These are phyloP conservation scores for Trichoderma koningii DNA, from an alignment of 2,329 filamentous ascomycete species.

Conservation along the genomic window DNA sequence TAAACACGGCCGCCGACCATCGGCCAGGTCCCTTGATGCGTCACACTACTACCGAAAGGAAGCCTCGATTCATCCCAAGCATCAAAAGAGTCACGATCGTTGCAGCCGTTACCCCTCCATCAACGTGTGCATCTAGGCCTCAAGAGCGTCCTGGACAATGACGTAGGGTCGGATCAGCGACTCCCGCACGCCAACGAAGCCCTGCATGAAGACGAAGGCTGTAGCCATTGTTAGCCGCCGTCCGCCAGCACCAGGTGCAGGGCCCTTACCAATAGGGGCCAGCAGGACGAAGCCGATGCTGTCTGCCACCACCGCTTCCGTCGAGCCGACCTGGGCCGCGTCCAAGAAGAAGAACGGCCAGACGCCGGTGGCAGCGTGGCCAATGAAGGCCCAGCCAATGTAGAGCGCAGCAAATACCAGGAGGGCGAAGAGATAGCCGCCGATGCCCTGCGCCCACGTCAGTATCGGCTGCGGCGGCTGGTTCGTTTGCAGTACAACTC, in stretches of 20 bases:
- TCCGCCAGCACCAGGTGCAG: constrained; percentile 21
- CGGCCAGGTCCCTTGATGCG: constrained; percentile 19
- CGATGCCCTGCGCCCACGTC: constrained; percentile 44
- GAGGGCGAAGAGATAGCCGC: constrained; percentile 47
- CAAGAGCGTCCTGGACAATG: constrained; percentile 16
- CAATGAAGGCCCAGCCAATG: constrained; percentile 53
- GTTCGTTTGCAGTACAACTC: constrained; percentile 32
- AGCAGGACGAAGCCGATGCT: constrained; percentile 49
- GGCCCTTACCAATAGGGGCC: constrained; percentile 48
- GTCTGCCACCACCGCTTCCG: constrained; percentile 49
- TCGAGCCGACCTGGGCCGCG: constrained; percentile 45
- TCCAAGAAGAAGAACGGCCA: constrained; percentile 57
- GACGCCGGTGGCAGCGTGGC: constrained; percentile 49
- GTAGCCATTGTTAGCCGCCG: constrained; percentile 27
- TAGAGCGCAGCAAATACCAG: constrained; percentile 48
- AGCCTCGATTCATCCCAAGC: constrained; percentile 1
- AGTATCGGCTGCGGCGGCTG: constrained; percentile 14
- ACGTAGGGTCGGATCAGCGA: constrained; percentile 37
- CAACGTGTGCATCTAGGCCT: constrained; percentile 4
- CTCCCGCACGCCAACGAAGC: constrained; percentile 53
- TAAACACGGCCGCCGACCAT: constrained; percentile 3
- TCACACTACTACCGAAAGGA: constrained; percentile 6
- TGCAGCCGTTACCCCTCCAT: constrained; percentile 15
- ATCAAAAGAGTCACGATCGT: background rate
- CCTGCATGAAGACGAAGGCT: constrained; percentile 55